Evolutionary conservation across 148 eudicot species (phyloP).

Genomic region (Vaccinium myrtillus): DNA sequence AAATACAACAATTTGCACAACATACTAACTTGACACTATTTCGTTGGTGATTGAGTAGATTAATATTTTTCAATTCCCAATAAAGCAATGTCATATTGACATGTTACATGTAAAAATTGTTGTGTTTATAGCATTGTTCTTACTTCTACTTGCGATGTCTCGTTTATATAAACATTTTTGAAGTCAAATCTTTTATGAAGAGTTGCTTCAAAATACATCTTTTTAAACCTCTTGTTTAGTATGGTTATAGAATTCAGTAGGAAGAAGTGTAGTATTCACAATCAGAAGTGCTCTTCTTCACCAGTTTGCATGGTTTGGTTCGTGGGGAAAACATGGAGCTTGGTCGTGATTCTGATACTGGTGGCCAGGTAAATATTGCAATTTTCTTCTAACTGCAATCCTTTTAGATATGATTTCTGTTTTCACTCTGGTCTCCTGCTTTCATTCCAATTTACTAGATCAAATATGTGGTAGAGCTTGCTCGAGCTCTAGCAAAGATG

Average conservation of each 20-base stretch:
- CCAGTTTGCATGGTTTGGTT: constrained; percentile 76
- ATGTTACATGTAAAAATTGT: not conserved
- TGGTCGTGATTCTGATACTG: constrained; percentile 81
- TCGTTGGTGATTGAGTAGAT: not conserved
- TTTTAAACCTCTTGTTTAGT: not conserved
- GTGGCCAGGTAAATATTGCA: constrained; percentile 56
- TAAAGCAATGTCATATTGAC: not conserved
- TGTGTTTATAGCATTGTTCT: not conserved
- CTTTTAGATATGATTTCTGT: not conserved
- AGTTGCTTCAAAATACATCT: not conserved
- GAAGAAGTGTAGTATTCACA: not conserved
- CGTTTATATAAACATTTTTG: not conserved
- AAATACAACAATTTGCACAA: not conserved
- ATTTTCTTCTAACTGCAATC: not conserved
- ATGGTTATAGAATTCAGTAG: not conserved
- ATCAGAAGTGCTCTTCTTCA: constrained; percentile 11
- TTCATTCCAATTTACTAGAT: constrained; percentile 35
- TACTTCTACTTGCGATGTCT: not conserved
- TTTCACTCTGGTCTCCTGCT: constrained; percentile 4
- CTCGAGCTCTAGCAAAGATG: constrained; percentile 64
- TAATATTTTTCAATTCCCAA: not conserved
- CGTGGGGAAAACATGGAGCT: constrained; percentile 87
- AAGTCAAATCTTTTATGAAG: not conserved
- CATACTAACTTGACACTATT: not conserved
- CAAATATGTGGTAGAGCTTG: constrained; percentile 80